These are phyloP conservation scores for Artemisia argyi DNA, from an alignment of 129 eudicot genomes.

Conservation along the genomic window DNA sequence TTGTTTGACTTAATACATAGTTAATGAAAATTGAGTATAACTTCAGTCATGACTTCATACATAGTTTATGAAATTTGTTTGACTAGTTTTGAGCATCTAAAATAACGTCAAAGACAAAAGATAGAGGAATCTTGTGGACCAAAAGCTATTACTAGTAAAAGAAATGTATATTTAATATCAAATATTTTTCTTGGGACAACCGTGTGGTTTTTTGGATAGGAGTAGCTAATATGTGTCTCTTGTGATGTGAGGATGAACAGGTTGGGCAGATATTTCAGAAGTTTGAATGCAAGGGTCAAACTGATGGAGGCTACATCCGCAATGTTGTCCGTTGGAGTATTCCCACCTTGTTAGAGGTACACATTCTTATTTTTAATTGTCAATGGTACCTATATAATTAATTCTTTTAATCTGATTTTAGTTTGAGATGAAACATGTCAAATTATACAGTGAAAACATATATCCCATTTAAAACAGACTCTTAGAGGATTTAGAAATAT, in stretches of 20 bases:
- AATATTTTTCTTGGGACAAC: no score
- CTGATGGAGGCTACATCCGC: slow-evolving; percentile 66
- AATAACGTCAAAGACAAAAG: no score
- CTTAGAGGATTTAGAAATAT: not conserved
- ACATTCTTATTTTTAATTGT: not conserved
- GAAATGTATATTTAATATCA: no score
- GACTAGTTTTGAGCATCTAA: no score
- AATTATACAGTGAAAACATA: no score
- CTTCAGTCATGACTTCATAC: not conserved
- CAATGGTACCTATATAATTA: no score
- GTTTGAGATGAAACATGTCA: no score
- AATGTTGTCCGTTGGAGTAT: slow-evolving; percentile 90
- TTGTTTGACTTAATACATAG: not conserved
- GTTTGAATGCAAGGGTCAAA: slow-evolving; percentile 68
- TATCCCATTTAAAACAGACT: not conserved
- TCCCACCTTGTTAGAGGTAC: slow-evolving; percentile 71
- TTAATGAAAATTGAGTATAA: not conserved
- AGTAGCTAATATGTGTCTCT: slow-evolving; percentile 14
- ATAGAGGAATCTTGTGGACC: no score
- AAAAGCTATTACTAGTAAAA: no score
- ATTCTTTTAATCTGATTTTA: no score
- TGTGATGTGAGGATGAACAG: slow-evolving; percentile 37
- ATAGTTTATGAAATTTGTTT: no score
- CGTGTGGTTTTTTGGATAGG: not conserved
- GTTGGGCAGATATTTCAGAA: slow-evolving; percentile 93